phyloP scores from a whole-genome alignment of 345 rosid genomes.

The Citrus sp. region DNA sequence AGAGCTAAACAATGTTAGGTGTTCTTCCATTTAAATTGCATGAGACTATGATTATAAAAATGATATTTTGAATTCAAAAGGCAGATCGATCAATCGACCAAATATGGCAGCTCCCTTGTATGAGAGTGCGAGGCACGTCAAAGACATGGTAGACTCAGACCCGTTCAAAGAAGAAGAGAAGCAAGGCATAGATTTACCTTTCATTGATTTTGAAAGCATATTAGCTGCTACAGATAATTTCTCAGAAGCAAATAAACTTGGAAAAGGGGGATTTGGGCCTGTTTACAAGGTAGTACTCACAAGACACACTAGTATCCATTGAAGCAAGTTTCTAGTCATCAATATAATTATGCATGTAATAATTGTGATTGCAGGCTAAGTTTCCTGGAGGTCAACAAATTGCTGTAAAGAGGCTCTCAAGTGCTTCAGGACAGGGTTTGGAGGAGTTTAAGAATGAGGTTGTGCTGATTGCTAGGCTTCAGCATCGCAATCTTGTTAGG shows the following conservation, averaged over 20 bases:
- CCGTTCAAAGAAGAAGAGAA: slow-evolving; percentile 33
- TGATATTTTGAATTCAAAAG: slow-evolving; percentile 11
- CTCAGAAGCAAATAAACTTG: slow-evolving; percentile 45
- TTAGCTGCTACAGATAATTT: slow-evolving; percentile 47
- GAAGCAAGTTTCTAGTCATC: background rate
- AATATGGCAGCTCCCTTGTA: slow-evolving; percentile 19
- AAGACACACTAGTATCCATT: background rate
- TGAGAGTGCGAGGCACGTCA: slow-evolving; percentile 26
- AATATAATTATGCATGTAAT: background rate
- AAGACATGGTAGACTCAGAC: slow-evolving; percentile 23
- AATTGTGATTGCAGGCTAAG: slow-evolving; percentile 30
- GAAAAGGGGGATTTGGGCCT: slow-evolving; percentile 60
- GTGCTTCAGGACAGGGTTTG: slow-evolving; percentile 55
- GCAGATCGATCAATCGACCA: background rate
- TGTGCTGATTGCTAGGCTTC: slow-evolving; percentile 49
- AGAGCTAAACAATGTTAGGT: background rate
- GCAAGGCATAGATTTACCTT: slow-evolving; percentile 43
- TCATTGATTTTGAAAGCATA: slow-evolving; percentile 35
- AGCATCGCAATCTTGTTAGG: slow-evolving; percentile 56
- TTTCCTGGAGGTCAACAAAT: slow-evolving; percentile 49
- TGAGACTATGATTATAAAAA: background rate
- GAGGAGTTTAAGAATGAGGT: slow-evolving; percentile 62
- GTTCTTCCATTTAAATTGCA: background rate
- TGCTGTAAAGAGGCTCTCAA: slow-evolving; percentile 60
- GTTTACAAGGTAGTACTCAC: slow-evolving; percentile 47